These are phyloP conservation scores for Bauhinia variegata DNA, from an alignment of 306 rosid species.

Conservation along the genomic window DNA sequence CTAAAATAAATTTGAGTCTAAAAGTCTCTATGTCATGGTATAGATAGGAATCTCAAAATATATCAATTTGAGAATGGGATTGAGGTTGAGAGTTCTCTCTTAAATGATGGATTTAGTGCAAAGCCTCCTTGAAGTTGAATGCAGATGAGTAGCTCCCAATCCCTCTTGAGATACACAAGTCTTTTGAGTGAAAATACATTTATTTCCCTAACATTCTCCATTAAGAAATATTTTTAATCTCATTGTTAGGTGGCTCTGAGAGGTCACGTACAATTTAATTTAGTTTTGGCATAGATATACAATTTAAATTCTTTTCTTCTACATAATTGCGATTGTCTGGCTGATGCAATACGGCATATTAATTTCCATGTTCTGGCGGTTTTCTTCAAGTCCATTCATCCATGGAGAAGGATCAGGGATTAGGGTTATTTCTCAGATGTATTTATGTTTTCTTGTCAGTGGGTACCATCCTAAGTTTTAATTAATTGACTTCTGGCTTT, in stretches of 20 bases:
- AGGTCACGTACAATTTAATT: background rate
- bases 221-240: background rate
- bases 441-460: slow-evolving; percentile 37
- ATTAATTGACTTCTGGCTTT: slow-evolving; percentile 25
- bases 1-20: too few species aligned
- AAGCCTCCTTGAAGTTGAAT: too few species aligned
- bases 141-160: too few species aligned
- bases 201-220: slow-evolving; percentile 1
- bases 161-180: too few species aligned
- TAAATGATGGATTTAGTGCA: too few species aligned
- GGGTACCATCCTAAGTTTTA: slow-evolving; percentile 29
- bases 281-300: slow-evolving; percentile 11
- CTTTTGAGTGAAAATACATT: too few species aligned
- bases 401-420: slow-evolving; percentile 45
- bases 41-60: too few species aligned
- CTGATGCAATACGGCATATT: slow-evolving; percentile 23
- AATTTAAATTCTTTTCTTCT: background rate
- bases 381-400: slow-evolving; percentile 31
- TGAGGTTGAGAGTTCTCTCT: too few species aligned
- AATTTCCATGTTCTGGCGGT: slow-evolving; percentile 14
- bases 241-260: too few species aligned
- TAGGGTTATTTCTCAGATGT: slow-evolving; percentile 44
- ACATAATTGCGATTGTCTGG: background rate
- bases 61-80: too few species aligned
- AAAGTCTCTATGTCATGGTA: too few species aligned